Percentiles rank a stretch among this genome's conserved stretches.
Conservation (phyloP, 257 asterid species). For the Gynochthodes officinalis region DNA sequence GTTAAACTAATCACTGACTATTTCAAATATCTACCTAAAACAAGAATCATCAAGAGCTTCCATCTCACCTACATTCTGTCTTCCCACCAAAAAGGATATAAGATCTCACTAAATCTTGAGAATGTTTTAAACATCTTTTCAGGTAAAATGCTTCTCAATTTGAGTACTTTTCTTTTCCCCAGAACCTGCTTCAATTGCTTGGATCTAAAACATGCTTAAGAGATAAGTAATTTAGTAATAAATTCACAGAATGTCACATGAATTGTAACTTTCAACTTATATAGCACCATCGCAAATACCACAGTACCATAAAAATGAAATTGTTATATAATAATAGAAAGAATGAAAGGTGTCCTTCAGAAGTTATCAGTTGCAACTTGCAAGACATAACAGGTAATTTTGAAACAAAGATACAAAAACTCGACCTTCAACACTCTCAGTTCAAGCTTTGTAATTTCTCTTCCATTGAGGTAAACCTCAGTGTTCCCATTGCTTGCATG, state of each 20-base stretch:
- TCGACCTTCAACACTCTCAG: slow-evolving; percentile 75
- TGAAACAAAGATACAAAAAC: slow-evolving; percentile 12
- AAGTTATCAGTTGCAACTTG: neutral
- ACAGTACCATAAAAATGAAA: neutral
- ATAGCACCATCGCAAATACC: neutral
- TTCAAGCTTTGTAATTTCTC: slow-evolving; percentile 90
- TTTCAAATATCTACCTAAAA: neutral
- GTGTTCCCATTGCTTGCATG: slow-evolving; percentile 90
- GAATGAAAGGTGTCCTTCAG: neutral
- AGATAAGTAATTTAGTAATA: neutral
- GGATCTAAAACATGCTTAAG: neutral
- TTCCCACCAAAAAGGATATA: neutral
- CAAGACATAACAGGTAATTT: neutral
- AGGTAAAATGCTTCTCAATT: neutral
- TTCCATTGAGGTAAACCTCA: slow-evolving; percentile 89
- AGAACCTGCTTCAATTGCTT: too few relatives aligned
- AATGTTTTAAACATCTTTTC: neutral
- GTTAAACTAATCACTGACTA: neutral
- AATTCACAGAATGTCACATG: neutral
- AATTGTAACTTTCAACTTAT: neutral
- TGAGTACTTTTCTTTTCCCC: neutral
- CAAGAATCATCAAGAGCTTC: neutral
- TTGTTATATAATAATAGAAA: neutral
- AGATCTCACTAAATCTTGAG: neutral
- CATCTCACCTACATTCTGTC: neutral